Base-by-base conservation (phyloP, 805 yeast genomes). In the Spathaspora gorwiae region DNA sequence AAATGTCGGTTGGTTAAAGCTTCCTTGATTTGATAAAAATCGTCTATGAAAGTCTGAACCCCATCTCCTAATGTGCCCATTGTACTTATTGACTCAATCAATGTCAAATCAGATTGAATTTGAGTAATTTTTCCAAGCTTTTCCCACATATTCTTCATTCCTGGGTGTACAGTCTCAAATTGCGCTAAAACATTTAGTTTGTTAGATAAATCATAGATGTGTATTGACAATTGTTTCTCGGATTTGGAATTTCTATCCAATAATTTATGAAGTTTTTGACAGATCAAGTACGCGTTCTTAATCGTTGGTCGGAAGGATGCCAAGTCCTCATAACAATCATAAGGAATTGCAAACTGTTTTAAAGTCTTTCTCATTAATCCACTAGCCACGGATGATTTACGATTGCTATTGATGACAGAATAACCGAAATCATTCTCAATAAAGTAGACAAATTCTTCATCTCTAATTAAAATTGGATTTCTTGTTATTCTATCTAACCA, bases 261-360 rank as follows among this genome's bases (percentile, higher is more conserved):
- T 31, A 61, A 60, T 53, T 71, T 75, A 41, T 73, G 62, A 29
- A 90, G 64, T 55, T 78, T 83, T 47, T 75, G 80, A 1, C 84
- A 67, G 24, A 65, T 65, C 43, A 81, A 72, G 61, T 88, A 87
- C 11, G 87, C 73, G 8, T 83, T 75, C 65, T 94, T 94, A 34
- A 90, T 84, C 61, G 84, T 59, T 1, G 99, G 99, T 50, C 99
- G 72, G 62, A 90, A 89, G 42, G 80, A 85, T 0, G 94, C 90
- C 49, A 94, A 73, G 49, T 84, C 94, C 26, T 78, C 75, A 39
- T 81, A 83, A 35, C 88, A 92, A 64, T 92, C 99, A 56, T 84
- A 88, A 0, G 99, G 99, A 1, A 95, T 87, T 36, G 87, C 84
- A 38, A 90, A 75, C 61, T 94, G 99, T 62, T 94, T 94, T 57